Percentiles rank a stretch among this genome's conserved stretches.
Evolutionary conservation across 352 stramenopile species (phyloP).

Genomic region (Globisporangium abappressorium): DNA sequence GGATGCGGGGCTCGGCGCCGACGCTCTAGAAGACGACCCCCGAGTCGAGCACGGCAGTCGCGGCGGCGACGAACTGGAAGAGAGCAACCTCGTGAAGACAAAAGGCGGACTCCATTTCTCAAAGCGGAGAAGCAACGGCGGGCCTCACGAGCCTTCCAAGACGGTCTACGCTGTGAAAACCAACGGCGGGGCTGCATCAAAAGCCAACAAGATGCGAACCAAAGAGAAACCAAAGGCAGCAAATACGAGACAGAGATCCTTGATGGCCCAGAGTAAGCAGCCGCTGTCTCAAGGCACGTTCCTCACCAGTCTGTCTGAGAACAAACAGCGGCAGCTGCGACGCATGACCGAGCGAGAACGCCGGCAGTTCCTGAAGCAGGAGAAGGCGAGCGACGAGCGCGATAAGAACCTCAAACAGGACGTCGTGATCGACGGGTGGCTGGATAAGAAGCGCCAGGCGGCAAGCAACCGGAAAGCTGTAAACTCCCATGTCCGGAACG

Average conservation of each 20-base stretch:
- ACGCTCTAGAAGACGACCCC: conserved; percentile 34
- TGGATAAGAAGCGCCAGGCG: conserved; percentile 63
- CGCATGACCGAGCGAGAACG: conserved; percentile 65
- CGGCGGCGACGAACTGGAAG: conserved; percentile 23
- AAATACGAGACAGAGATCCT: background rate
- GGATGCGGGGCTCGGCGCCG: conserved; percentile 48
- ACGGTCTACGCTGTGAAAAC: conserved; percentile 60
- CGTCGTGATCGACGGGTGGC: conserved; percentile 70
- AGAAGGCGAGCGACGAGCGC: conserved; percentile 39
- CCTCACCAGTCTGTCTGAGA: conserved; percentile 57
- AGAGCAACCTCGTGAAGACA: conserved; percentile 22
- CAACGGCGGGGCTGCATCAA: conserved; percentile 5
- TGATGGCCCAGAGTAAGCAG: conserved; percentile 15
- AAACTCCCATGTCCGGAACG: conserved; percentile 28
- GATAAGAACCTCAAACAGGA: conserved; percentile 54
- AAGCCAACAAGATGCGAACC: conserved; percentile 30
- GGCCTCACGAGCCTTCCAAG: conserved; percentile 40
- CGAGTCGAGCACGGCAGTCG: conserved; percentile 14
- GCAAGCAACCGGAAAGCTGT: conserved; percentile 48
- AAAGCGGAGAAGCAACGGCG: conserved; percentile 40
- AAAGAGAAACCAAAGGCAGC: conserved; percentile 27
- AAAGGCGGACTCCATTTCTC: conserved; percentile 45
- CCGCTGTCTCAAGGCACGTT: conserved; percentile 30
- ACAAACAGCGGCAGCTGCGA: conserved; percentile 54
- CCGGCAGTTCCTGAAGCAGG: conserved; percentile 53